Evolutionary conservation across 352 stramenopile species (phyloP), one percentile per base, ranked within the genome.

Genomic region (Phytophthora pseudosyringae): DNA sequence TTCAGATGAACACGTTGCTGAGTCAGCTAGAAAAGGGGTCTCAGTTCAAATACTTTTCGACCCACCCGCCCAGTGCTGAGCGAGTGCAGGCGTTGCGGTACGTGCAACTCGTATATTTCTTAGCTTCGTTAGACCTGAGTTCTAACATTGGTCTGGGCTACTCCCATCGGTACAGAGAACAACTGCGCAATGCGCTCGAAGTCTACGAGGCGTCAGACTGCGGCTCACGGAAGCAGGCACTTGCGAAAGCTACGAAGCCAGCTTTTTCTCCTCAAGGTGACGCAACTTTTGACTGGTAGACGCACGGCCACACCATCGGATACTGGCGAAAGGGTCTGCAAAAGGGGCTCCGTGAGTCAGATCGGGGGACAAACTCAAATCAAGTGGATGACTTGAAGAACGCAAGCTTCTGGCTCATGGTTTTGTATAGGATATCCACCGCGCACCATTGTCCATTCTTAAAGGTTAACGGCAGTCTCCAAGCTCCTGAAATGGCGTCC

Each of bases 41-140:
- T 3, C 49, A 81, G 16, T 55, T 81, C 63, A 92, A 90, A 54
- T 92, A 92, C 49, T 88, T 92, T 29, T 92, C 83, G 41, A 92
- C 83, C 9, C 81, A 92, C 32, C 83, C 83, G 4, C 83, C 83
- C 4, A 90, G 81, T 66, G 41, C 71, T 7, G 83, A 92, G 47
- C 80, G 83, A 35, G 62, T 91, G n/a, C 48, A 77, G 29, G 69
- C 78, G 4, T 50, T 89, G 25, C 52, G 71, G 76, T 85, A 29
- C 26, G 62, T 69, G n/a, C 11, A 59, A 32, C 15, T 59, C 4
- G 8, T 43, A 16, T 7, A 33, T 49, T 13, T 26, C 10, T 25
- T 26, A 18, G 9, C 11, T 21, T 15, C 36, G 9, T 36, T 5
- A 43, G 15, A 9, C 21, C 38, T 36, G 13, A 5, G 13, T 55